Evolutionary conservation across 805 yeast genomes (phyloP).

Genomic region (Priceomyces carsonii): DNA sequence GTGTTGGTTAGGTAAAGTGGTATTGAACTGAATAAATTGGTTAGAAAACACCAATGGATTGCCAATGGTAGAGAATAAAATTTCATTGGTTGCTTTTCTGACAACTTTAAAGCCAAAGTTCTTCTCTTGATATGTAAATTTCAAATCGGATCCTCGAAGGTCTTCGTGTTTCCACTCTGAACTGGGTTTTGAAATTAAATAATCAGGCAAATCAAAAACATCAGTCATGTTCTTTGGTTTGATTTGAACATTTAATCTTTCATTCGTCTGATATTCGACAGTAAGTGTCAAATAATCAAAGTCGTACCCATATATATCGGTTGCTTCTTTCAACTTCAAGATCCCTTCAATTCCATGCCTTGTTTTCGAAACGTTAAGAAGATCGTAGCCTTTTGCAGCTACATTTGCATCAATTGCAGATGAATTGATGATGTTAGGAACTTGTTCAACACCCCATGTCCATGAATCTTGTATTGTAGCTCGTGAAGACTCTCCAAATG

Average conservation of each 20-base stretch:
- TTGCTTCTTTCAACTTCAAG: conserved; percentile 16
- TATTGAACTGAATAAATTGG: conserved; percentile 30
- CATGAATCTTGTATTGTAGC: conserved; percentile 4
- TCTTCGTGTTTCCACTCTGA: conserved; percentile 7
- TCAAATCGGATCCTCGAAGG: conserved; percentile 16
- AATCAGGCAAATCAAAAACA: conserved; percentile 21
- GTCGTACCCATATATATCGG: conserved; percentile 25
- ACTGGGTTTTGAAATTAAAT: conserved; percentile 15
- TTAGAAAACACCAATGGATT: conserved; percentile 30
- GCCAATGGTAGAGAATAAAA: conserved; percentile 27
- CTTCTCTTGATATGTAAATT: conserved; percentile 12
- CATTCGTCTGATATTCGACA: conserved; percentile 18
- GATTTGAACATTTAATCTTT: conserved; percentile 20
- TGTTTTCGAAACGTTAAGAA: conserved; percentile 12
- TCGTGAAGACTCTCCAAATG: conserved; percentile 2
- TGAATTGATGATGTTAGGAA: conserved; percentile 19
- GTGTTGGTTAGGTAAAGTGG: conserved; percentile 26
- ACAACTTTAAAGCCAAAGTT: conserved; percentile 17
- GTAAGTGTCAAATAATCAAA: conserved; percentile 19
- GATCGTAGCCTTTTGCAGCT: conserved; percentile 19
- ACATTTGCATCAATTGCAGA: conserved; percentile 21
- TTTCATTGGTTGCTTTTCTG: conserved; percentile 21
- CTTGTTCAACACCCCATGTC: conserved; percentile 14
- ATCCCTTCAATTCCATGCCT: conserved; percentile 15
- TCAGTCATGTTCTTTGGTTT: conserved; percentile 20